A percentile compares a stretch with the other conserved stretches of the same genome.
Evolutionary conservation across 129 eudicot species (phyloP).

Genomic region (Saussurea involucrata): DNA sequence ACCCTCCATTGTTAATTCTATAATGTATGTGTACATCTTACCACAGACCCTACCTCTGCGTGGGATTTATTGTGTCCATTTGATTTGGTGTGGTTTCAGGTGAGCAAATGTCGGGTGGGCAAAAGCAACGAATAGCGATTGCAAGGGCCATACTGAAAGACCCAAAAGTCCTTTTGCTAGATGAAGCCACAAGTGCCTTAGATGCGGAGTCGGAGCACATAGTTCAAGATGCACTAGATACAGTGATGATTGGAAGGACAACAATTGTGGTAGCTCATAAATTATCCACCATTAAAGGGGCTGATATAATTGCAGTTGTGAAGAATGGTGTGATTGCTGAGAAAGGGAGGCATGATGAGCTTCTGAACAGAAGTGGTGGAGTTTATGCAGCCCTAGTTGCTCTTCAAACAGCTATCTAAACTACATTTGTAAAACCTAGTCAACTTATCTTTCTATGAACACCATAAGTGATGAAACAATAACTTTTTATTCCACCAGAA

Average conservation of each 20-base stretch:
- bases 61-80: not conserved
- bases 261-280: constrained; percentile 41
- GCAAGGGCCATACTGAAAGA: constrained; percentile 43
- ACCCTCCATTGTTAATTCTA: not conserved
- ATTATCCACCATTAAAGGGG: constrained; percentile 31
- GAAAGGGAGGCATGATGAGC: constrained; percentile 31
- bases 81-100: not conserved
- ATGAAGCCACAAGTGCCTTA: constrained; percentile 42
- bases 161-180: constrained; percentile 39
- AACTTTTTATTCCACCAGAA: too few relatives aligned
- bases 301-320: constrained; percentile 39
- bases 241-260: constrained; percentile 33
- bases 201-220: constrained; percentile 39
- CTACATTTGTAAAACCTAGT: not conserved
- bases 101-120: constrained; percentile 44
- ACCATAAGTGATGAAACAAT: not conserved
- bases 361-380: constrained; percentile 14
- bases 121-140: constrained; percentile 42
- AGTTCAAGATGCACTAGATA: constrained; percentile 39
- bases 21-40: not conserved
- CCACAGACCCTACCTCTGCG: not conserved
- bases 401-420: constrained; percentile 12
- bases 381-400: constrained; percentile 28
- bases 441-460: not conserved
- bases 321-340: constrained; percentile 43